Evolutionary conservation across 2,329 filamentous ascomycete species (phyloP), one percentile per base, ranked within the genome.

Genomic region (Aphanoascus verrucosus): DNA sequence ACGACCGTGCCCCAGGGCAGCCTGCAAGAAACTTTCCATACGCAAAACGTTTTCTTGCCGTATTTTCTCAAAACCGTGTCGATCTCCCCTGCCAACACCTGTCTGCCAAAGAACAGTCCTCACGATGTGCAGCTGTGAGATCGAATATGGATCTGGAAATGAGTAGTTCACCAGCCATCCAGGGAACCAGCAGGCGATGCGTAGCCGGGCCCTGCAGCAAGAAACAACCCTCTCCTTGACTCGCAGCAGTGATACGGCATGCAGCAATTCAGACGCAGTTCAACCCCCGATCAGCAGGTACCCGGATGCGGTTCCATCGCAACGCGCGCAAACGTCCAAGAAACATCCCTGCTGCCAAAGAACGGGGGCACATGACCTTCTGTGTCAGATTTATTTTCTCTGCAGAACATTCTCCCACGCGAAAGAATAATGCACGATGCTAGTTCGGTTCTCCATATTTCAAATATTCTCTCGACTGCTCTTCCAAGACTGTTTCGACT

Each of bases 21-120:
- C 31, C 46, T 49, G 46, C 46, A 49, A 37, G 46, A 49, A 49
- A 49, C 46, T 31, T 49, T 28, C 46, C 8, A 31, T 49, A 49
- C 46, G 19, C 19, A 11, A 23, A 28, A 11, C 7, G 15, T 48
- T 48, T n/a, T 9, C 2, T 1, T 5, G 5, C 7, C 37, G 34
- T 40, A 28, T 49, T 28, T 6, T 12, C 35, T 12, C 12, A 38
- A 15, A 38, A 14, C 8, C 17, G n/a, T 11, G 15, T 2, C 14
- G 12, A 45, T 4, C 20, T 11, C 14, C 8, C 9, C 28, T 35
- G 11, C 28, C 31, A 35, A 37, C 32, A 35, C 6, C 12, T 12
- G 12, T 35, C 32, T 35, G 32, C 32, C 12, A 12, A 35, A 35
- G 6, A 35, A 6, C 12, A 35, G 32, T 14, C 45, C 17, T 47